These are phyloP conservation scores for Eurotiales sp. DNA, from an alignment of 2,329 filamentous ascomycete species.

Conservation along the genomic window DNA sequence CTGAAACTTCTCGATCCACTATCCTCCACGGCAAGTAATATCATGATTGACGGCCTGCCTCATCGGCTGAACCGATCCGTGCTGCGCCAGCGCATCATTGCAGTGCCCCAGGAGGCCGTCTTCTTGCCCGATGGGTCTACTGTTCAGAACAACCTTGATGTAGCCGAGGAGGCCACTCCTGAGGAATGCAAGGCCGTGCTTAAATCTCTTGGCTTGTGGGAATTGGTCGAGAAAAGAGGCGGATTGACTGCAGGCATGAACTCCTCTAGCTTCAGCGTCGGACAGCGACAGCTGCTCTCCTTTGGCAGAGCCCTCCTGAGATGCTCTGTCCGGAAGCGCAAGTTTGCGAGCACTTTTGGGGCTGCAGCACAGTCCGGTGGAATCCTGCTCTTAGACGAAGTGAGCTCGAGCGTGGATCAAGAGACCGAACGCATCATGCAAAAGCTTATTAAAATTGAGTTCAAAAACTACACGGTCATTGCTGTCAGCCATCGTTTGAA, in stretches of 20 bases:
- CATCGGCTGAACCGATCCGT: constrained; percentile 30
- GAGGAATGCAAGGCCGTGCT: constrained; percentile 33
- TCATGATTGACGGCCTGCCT: background rate
- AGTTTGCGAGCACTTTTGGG: background rate
- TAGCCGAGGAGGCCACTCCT: constrained; percentile 27
- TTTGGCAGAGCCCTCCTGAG: constrained; percentile 56
- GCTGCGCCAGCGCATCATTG: constrained; percentile 39
- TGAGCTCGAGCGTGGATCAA: constrained; percentile 48
- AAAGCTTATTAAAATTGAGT: constrained; percentile 51
- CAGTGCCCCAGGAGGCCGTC: constrained; percentile 42
- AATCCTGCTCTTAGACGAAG: constrained; percentile 6
- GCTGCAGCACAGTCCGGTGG: background rate
- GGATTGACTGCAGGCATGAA: constrained; percentile 42
- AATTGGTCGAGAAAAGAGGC: constrained; percentile 35
- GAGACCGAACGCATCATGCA: constrained; percentile 58
- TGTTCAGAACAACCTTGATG: constrained; percentile 38
- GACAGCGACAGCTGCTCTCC: constrained; percentile 62
- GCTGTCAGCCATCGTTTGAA: constrained; percentile 55
- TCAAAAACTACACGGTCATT: constrained; percentile 56
- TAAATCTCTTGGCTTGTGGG: constrained; percentile 33
- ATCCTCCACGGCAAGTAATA: background rate
- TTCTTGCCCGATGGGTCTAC: constrained; percentile 35
- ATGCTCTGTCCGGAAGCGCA: background rate
- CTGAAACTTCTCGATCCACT: constrained; percentile 6
- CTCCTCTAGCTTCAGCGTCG: constrained; percentile 50